Base-by-base conservation (phyloP, 1,284 basidiomycete genomes). In the Golubevia sp. region DNA sequence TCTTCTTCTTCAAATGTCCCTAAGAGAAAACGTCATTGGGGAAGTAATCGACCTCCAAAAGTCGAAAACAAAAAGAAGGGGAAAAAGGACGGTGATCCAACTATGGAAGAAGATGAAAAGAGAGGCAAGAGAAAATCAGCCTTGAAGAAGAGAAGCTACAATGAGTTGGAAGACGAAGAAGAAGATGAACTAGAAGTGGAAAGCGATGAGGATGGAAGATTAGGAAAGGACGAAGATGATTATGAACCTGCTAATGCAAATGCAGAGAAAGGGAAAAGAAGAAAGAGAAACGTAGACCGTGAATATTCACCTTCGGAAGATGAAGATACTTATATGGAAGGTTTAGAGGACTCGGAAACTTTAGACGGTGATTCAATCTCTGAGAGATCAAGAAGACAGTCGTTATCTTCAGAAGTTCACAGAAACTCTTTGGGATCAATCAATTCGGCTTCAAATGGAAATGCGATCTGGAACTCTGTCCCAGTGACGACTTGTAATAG, bases 11-110 rank as follows among this genome's bases (percentile, higher is more conserved):
- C 38, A 44, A 38, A 49, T 23, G 52, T n/a, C 57, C 25, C 58
- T 24, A 49, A 44, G 11, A 20, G 61, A 2, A 63, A 53, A 38
- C 18, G 61, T 13, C 73, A 76, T 23, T 76, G 73, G 73, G 73
- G 73, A 18, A 72, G 70, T 51, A 67, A 76, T 44, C 11, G 38
- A 44, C 38, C 38, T 44, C 38, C 38, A 44, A 44, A 44, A 18
- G n/a, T n/a, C n/a, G 38, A 44, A 8, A 44, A 44, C 18, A 8
- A 44, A 18, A 44, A 15, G 38, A 44, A 8, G 13, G 38, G 38
- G 18, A 44, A 44, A 13, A 44, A 44, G 38, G 38, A 44, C 18
- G 38, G 38, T 8, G n/a, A n/a, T n/a, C n/a, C n/a, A n/a, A n/a
- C n/a, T n/a, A n/a, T n/a, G n/a, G n/a, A n/a, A n/a, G n/a, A n/a